Evolutionary conservation across 768 basidiomycete genomes (phyloP), one percentile per base, ranked within the genome.

Genomic region (Boletus tomentosulus): DNA sequence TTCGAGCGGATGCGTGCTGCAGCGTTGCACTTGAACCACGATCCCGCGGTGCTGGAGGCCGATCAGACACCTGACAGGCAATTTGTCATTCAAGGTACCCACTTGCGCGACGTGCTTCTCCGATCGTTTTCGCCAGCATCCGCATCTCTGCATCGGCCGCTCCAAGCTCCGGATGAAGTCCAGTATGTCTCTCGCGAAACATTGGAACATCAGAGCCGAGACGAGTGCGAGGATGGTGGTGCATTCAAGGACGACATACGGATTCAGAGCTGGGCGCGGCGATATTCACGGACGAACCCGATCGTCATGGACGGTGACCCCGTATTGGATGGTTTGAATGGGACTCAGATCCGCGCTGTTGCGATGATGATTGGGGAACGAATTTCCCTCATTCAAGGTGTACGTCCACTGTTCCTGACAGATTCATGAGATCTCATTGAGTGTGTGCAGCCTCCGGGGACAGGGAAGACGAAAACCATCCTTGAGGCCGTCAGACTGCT

Each of bases 401-500:
- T 93, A 66, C 60, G 86, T 51, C 4, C 16, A n/a, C 3, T 7
- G 2, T 46, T 41, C 28, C 3, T 31, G 4, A 13, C 35, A 31
- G n/a, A 27, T 39, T 46, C 13, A 45, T 13, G 11, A 27, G 33
- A 25, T 34, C 34, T 54, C 19, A 55, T 49, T 34, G 19, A 50
- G 27, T 13, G 15, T 50, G 43, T 46, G 51, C 61, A 92, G 89
- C 91, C 92, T 38, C 92, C 92, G 19, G 92, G 92, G 22, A 94
- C 92, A 0, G 94, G 94, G 34, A 98, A 98, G 71, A 95, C 93
- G 2, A 86, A 87, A 66, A 95, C 92, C 0, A 92, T 95, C 44
- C 84, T 92, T n/a, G 86, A 95, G 66, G 78, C 89, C 0, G 77
- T 91, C 54, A 86, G 82, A 59, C 64, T 95, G 16, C 80, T 95